Percentiles rank a stretch among this genome's conserved stretches.
These are phyloP conservation scores for Mycena olivaceomarginata DNA, from an alignment of 768 basidiomycete species.

Conservation along the genomic window DNA sequence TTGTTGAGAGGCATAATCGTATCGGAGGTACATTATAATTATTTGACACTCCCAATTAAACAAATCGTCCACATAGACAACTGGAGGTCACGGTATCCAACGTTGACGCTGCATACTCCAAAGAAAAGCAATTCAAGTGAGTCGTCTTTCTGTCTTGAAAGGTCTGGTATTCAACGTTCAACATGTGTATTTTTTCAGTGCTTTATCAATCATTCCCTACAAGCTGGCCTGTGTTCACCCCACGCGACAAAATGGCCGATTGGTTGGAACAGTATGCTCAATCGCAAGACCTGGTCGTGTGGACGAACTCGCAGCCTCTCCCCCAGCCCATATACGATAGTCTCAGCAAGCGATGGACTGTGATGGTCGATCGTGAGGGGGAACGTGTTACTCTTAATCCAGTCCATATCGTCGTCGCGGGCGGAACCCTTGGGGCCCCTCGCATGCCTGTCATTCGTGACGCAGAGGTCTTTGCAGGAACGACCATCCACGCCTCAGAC, in stretches of 20 bases:
- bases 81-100: slow-evolving; percentile 66
- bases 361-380: slow-evolving; percentile 56
- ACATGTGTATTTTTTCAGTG: slow-evolving; percentile 50
- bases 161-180: neutral
- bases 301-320: slow-evolving; percentile 59
- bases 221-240: slow-evolving; percentile 64
- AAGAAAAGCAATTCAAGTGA: slow-evolving; percentile 40
- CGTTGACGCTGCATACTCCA: slow-evolving; percentile 65
- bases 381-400: slow-evolving; percentile 55
- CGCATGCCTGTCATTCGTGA: slow-evolving; percentile 53
- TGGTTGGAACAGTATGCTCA: slow-evolving; percentile 65
- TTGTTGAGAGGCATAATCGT: slow-evolving; percentile 57
- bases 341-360: slow-evolving; percentile 56
- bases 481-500: slow-evolving; percentile 54
- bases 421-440: slow-evolving; percentile 59
- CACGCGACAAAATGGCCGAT: slow-evolving; percentile 64
- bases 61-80: neutral
- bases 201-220: slow-evolving; percentile 61
- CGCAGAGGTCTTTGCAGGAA: slow-evolving; percentile 54
- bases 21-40: slow-evolving; percentile 58
- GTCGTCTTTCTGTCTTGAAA: slow-evolving; percentile 31
- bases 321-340: slow-evolving; percentile 58
- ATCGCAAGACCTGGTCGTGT: slow-evolving; percentile 64
- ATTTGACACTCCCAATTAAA: neutral
- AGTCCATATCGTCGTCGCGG: slow-evolving; percentile 62